Base-by-base conservation (phyloP, 1,284 basidiomycete species). In the Malassezia pachydermatis region DNA sequence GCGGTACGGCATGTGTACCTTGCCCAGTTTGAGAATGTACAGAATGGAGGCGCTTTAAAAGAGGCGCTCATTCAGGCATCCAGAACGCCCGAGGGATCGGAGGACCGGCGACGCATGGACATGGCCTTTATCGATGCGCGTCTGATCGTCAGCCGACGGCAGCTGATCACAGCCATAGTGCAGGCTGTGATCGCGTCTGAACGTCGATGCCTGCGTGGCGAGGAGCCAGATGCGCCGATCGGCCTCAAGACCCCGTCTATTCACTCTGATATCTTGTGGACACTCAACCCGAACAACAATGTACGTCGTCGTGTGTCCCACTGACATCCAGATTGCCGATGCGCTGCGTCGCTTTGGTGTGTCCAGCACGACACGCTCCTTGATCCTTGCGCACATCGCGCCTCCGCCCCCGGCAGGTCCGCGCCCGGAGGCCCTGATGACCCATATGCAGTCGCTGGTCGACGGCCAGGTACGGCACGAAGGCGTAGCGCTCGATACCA, bases 231-330 rank as follows among this genome's bases (percentile, higher is more conserved):
- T 4, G 43, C 20, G 8, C 8, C 2, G 2, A 30, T 43, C 3
- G 50, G 50, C 23, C 30, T 57, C 17, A 54, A 53, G 39, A 57
- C 54, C 5, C 46, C 47, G 23, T 52, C 49, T 27, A 45, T 57
- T 36, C 54, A 57, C 35, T 57, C 54, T 8, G 54, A 57, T 36
- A 41, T 57, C 11, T 28, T 57, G 13, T 57, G 51, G 51, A 48
- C 51, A 9, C 40, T 57, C 13, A 49, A 51, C 23, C 45, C 47
- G 8, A 45, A 44, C 22, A 48, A 47, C 30, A 57, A 57, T 33
- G 54, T 55, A 16, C 23, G 54, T 41, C 14, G 19, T n/a, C 1
- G 24, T 24, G 23, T 19, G 10, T 32, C 7, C 11, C 9, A 19
- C 43, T 50, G 11, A 44, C 38, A 9, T 9, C 13, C 39, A 50